phyloP scores from a whole-genome alignment of 2,329 filamentous ascomycete genomes.

The Claviceps fusiformis region DNA sequence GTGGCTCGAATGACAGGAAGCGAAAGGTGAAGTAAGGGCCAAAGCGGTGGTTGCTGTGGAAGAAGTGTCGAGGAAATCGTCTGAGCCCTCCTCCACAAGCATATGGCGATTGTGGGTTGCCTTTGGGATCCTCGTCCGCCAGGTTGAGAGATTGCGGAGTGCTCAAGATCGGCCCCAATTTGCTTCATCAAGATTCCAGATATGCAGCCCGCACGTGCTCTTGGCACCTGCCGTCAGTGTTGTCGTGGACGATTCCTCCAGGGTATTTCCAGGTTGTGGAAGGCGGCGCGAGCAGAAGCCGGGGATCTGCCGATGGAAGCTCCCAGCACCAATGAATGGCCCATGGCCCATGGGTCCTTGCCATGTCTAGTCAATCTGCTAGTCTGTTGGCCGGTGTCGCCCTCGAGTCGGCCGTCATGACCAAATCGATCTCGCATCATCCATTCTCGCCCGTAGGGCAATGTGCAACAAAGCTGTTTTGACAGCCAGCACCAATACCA shows the following conservation, averaged over 20 bases:
- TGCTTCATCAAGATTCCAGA: background rate
- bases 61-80: background rate
- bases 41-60: background rate
- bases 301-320: slow-evolving; percentile 19
- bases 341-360: too few species aligned
- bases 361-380: background rate
- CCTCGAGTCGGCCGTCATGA: slow-evolving; percentile 13
- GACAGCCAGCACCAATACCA: slow-evolving; percentile 4
- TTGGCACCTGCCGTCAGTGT: background rate
- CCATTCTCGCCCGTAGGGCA: slow-evolving; percentile 16
- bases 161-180: background rate
- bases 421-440: slow-evolving; percentile 13
- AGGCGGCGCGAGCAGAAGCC: slow-evolving; percentile 4
- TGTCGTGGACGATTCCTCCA: background rate
- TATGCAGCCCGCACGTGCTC: background rate
- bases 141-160: background rate
- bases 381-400: slow-evolving; percentile 6
- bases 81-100: background rate
- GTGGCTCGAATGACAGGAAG: background rate
- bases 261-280: background rate
- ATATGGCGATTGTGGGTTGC: background rate
- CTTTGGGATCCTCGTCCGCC: background rate
- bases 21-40: background rate
- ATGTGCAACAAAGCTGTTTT: slow-evolving; percentile 18
- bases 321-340: slow-evolving; percentile 10